Percentiles rank a stretch among this genome's conserved stretches.
Conservation (phyloP, 2,329 filamentous ascomycete species). For the Polychaeton citri region DNA sequence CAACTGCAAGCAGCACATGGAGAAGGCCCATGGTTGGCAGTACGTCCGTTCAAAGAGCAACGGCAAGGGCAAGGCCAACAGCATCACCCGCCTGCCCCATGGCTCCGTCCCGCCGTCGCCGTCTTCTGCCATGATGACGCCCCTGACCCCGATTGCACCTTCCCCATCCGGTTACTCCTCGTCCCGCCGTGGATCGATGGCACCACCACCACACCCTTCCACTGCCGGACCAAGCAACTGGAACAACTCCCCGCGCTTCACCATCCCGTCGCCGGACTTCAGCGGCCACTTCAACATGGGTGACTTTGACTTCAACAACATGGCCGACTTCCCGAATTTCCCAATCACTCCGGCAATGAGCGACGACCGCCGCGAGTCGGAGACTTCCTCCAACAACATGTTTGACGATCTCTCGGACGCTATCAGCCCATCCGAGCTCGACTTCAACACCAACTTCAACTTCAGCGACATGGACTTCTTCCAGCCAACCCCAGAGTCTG, state of each 20-base stretch:
- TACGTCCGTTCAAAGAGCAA: constrained; percentile 90
- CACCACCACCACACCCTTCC: constrained; percentile 11
- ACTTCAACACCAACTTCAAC: constrained; percentile 47
- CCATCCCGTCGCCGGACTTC: constrained; percentile 19
- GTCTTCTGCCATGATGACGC: constrained; percentile 30
- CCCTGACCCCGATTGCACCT: constrained; percentile 22
- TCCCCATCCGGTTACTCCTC: constrained; percentile 25
- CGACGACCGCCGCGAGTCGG: constrained; percentile 22
- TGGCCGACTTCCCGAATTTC: constrained; percentile 8
- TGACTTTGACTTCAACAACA: constrained; percentile 22
- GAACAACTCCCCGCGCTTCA: constrained; percentile 15
- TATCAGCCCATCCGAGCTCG: constrained; percentile 35
- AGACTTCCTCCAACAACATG: constrained; percentile 27
- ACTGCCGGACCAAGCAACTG: constrained; percentile 16
- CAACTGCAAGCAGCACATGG: constrained; percentile 98
- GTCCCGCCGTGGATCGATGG: constrained; percentile 18
- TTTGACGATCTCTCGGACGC: constrained; percentile 28
- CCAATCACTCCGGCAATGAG: constrained; percentile 22
- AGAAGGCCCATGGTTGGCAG: constrained; percentile 85
- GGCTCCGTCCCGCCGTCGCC: constrained; percentile 52
- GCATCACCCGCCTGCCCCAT: constrained; percentile 41
- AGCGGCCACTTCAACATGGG: constrained; percentile 22
- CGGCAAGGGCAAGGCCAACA: constrained; percentile 49
- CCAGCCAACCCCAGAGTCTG: constrained; percentile 12
- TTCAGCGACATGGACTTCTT: constrained; percentile 36